Percentiles rank a stretch among this genome's conserved stretches.
Evolutionary conservation across 1,139 yeast genomes (phyloP).

Genomic region (Saccharomyces hybrid): DNA sequence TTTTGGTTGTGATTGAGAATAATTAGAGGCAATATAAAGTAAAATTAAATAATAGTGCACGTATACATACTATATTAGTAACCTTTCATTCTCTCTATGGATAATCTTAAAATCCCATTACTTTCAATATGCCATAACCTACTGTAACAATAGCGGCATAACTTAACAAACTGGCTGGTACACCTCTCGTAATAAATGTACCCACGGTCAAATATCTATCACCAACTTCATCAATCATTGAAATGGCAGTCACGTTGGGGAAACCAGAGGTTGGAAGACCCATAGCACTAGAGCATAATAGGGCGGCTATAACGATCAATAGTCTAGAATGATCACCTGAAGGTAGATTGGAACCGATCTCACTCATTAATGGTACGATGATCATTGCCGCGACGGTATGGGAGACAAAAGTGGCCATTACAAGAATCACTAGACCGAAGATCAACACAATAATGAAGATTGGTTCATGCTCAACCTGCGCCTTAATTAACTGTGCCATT

Average conservation of each 20-base stretch:
- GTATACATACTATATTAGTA: not conserved
- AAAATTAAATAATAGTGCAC: not conserved
- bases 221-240: conserved; percentile 85
- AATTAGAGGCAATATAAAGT: not conserved
- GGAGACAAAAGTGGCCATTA: conserved; percentile 87
- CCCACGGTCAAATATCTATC: conserved; percentile 76
- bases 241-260: conserved; percentile 93
- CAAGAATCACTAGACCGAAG: conserved; percentile 71
- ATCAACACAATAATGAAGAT: conserved; percentile 62
- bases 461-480: conserved; percentile 50
- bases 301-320: conserved; percentile 75
- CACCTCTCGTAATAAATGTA: conserved; percentile 79
- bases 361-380: conserved; percentile 78
- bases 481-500: conserved; percentile 63
- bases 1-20: conserved; percentile 45
- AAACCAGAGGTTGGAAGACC: conserved; percentile 94
- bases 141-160: conserved; percentile 64
- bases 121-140: conserved; percentile 67
- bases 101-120: conserved; percentile 40
- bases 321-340: conserved; percentile 44
- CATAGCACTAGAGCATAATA: conserved; percentile 89
- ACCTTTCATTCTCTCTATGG: not conserved
- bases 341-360: conserved; percentile 65
- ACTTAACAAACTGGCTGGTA: conserved; percentile 72
- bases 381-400: conserved; percentile 95